Evolutionary conservation across 108 stramenopile genomes (phyloP).

Genomic region (Aurantiochytrium sp.): DNA sequence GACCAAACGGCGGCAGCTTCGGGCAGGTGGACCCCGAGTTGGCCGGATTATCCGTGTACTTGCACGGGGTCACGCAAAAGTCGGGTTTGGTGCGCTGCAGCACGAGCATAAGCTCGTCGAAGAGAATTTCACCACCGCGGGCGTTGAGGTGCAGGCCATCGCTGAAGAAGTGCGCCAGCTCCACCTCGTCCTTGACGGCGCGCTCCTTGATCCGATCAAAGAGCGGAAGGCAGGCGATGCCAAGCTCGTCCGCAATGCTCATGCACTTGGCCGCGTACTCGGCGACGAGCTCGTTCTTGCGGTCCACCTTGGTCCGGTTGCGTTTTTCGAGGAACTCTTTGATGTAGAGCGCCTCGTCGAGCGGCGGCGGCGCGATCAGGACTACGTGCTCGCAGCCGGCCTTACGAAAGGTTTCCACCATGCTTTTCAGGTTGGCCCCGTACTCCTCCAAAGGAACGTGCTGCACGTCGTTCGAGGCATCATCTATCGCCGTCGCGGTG

Average conservation of each 20-base stretch:
- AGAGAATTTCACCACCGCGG: background rate
- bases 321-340: conserved; percentile 4
- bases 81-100: background rate
- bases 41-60: conserved; percentile 9
- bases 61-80: background rate
- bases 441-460: conserved; percentile 9
- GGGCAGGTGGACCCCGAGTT: background rate
- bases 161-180: background rate
- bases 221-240: background rate
- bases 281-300: background rate
- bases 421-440: background rate
- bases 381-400: background rate
- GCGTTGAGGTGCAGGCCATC: conserved; percentile 15
- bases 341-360: background rate
- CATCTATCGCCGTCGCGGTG: too few relatives aligned
- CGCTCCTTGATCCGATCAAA: background rate
- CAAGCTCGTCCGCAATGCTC: background rate
- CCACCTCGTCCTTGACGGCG: background rate
- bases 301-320: background rate
- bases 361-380: conserved; percentile 10
- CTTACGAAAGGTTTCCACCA: background rate
- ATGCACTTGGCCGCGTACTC: background rate
- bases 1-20: background rate
- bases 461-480: background rate
- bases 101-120: background rate